Percentiles rank a stretch among this genome's conserved stretches.
These are phyloP conservation scores for Kodamaea sagamina DNA, from an alignment of 805 yeast species.

Conservation along the genomic window DNA sequence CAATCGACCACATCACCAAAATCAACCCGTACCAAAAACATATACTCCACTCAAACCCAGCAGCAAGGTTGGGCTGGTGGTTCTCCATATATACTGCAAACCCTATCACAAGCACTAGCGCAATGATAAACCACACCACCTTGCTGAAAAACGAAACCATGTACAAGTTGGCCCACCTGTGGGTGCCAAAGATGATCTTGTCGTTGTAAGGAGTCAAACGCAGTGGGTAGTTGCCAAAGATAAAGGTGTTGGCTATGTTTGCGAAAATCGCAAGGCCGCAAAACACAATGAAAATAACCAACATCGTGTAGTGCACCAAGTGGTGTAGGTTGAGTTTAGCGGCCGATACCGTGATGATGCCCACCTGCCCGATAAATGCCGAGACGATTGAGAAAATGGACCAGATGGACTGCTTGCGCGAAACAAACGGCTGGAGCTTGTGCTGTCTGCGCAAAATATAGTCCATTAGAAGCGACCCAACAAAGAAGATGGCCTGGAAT, in stretches of 20 bases:
- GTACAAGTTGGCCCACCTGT: slow-evolving; percentile 41
- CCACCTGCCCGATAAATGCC: slow-evolving; percentile 65
- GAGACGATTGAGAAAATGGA: slow-evolving; percentile 45
- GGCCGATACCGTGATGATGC: slow-evolving; percentile 71
- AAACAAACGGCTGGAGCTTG: slow-evolving; percentile 53
- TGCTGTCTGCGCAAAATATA: slow-evolving; percentile 17
- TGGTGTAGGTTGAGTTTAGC: slow-evolving; percentile 64
- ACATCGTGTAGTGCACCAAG: slow-evolving; percentile 66
- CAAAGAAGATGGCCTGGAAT: slow-evolving; percentile 74
- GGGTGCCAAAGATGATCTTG: slow-evolving; percentile 39
- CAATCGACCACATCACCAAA: slow-evolving; percentile 63
- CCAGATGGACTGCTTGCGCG: slow-evolving; percentile 42
- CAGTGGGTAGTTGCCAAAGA: slow-evolving; percentile 40
- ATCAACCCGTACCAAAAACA: slow-evolving; percentile 83
- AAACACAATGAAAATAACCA: slow-evolving; percentile 69
- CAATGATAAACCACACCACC: slow-evolving; percentile 62
- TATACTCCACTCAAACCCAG: slow-evolving; percentile 80
- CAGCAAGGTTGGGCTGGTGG: slow-evolving; percentile 49
- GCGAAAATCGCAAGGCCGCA: slow-evolving; percentile 52
- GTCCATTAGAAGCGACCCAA: slow-evolving; percentile 43
- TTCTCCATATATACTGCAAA: slow-evolving; percentile 52
- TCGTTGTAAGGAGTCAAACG: slow-evolving; percentile 42
- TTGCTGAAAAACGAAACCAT: slow-evolving; percentile 56
- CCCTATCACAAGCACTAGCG: slow-evolving; percentile 65
- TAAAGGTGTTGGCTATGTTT: slow-evolving; percentile 39